A percentile compares a stretch with the other conserved stretches of the same genome.
These are phyloP conservation scores for Haplosporangium sp. DNA, from an alignment of 371 early-diverging fungal species.

Conservation along the genomic window DNA sequence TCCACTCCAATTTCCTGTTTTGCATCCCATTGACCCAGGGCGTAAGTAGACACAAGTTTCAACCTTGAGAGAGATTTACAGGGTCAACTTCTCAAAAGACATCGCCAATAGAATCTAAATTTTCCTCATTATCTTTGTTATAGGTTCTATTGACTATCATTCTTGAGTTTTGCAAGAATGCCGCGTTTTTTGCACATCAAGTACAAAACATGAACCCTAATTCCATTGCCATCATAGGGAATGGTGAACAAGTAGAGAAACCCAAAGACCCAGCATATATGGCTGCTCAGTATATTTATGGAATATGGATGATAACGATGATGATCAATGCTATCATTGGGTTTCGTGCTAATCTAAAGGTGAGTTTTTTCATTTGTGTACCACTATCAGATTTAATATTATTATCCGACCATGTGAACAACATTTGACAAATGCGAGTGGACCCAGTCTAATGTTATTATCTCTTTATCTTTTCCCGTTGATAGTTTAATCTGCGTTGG, in stretches of 20 bases:
- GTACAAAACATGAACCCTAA: slow-evolving; percentile 19
- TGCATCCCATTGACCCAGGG: slow-evolving; percentile 50
- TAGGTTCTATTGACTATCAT: slow-evolving; percentile 43
- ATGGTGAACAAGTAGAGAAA: slow-evolving; percentile 1
- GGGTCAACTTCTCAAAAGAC: not conserved
- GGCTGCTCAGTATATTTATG: slow-evolving; percentile 43
- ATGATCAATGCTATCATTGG: slow-evolving; percentile 40
- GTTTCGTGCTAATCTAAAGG: slow-evolving; percentile 47
- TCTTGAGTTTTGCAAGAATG: slow-evolving; percentile 50
- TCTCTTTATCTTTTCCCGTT: not conserved
- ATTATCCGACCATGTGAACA: too few species aligned
- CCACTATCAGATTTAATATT: too few species aligned
- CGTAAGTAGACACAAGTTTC: slow-evolving; percentile 22
- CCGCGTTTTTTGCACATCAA: slow-evolving; percentile 25
- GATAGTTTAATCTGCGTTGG: slow-evolving; percentile 44
- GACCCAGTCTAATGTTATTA: too few species aligned
- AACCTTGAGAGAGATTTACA: not conserved
- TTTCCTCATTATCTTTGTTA: not conserved
- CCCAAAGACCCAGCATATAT: slow-evolving; percentile 37
- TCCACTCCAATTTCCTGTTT: slow-evolving; percentile 51
- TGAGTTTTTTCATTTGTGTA: not conserved
- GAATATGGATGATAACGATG: slow-evolving; percentile 40
- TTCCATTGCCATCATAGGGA: not conserved
- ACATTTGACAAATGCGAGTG: too few species aligned
- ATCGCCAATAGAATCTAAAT: not conserved